Conservation (phyloP, 148 eudicot genomes). For the Rhododendron vialii region DNA sequence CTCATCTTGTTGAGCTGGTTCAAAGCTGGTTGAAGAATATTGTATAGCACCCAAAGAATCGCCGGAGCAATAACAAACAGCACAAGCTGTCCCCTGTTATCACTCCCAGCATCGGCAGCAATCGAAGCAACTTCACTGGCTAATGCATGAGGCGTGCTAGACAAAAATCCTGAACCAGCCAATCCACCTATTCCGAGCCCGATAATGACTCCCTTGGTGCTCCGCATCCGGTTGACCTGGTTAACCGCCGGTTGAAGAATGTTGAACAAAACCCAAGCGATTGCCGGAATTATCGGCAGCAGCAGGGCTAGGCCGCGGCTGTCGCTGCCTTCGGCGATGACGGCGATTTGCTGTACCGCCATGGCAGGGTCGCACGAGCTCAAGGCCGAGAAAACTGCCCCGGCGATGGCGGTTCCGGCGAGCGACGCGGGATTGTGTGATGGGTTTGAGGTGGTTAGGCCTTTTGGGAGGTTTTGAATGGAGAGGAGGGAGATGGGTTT, state of each 20-base stretch:
- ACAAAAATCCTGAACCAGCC: conserved; percentile 37
- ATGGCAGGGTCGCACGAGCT: conserved; percentile 61
- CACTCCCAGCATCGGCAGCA: conserved; percentile 36
- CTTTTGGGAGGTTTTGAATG: conserved; percentile 45
- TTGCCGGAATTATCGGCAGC: conserved; percentile 72
- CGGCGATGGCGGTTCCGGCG: conserved; percentile 55
- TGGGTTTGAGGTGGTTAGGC: conserved; percentile 22
- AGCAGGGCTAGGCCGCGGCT: conserved; percentile 80
- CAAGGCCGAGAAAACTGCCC: conserved; percentile 65
- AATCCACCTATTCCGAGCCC: conserved; percentile 76
- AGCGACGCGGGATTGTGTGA: conserved; percentile 11
- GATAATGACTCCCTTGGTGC: conserved; percentile 41
- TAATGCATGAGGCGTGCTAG: conserved; percentile 30
- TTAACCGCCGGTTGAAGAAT: conserved; percentile 82
- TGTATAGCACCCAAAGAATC: conserved; percentile 76
- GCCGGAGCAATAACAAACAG: conserved; percentile 81
- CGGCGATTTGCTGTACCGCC: conserved; percentile 87
- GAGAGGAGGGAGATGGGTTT: conserved; percentile 50
- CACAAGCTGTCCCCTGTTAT: conserved; percentile 73
- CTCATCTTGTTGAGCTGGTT: conserved; percentile 95
- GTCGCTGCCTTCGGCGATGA: conserved; percentile 64
- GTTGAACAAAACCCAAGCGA: conserved; percentile 87
- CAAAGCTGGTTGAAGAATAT: conserved; percentile 94
- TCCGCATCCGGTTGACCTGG: conserved; percentile 72
- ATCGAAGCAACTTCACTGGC: conserved; percentile 39